Evolutionary conservation across 1,139 yeast genomes (phyloP).

Genomic region (Yamadazyma friedrichii): DNA sequence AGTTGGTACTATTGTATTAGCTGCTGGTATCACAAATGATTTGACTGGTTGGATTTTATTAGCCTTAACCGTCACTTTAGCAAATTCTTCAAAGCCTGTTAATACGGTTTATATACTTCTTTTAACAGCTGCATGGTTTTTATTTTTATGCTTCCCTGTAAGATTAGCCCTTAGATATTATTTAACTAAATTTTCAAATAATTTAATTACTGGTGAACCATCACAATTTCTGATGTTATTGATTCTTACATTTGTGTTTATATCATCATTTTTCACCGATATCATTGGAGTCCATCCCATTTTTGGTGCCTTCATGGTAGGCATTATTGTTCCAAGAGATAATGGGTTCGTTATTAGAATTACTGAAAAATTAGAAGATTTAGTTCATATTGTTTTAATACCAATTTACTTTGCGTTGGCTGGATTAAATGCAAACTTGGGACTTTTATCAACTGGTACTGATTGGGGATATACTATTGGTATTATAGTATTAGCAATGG

Average conservation of each 20-base stretch:
- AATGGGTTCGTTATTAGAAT: conserved; percentile 66
- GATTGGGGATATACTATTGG: conserved; percentile 80
- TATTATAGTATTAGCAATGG: conserved; percentile 60
- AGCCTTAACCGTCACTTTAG: conserved; percentile 72
- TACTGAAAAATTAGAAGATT: conserved; percentile 73
- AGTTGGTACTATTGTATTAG: conserved; percentile 75
- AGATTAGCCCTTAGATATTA: conserved; percentile 47
- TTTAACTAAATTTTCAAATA: conserved; percentile 44
- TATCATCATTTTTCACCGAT: conserved; percentile 75
- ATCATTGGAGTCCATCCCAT: conserved; percentile 80
- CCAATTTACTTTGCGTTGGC: conserved; percentile 81
- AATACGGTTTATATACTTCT: conserved; percentile 67
- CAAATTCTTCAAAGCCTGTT: conserved; percentile 67
- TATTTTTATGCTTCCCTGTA: conserved; percentile 56
- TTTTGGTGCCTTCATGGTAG: conserved; percentile 79
- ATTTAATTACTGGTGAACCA: conserved; percentile 57
- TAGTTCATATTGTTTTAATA: conserved; percentile 65
- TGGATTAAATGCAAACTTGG: conserved; percentile 68
- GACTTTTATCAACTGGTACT: conserved; percentile 56
- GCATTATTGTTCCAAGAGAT: conserved; percentile 75
- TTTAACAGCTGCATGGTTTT: conserved; percentile 65
- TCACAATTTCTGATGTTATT: conserved; percentile 61
- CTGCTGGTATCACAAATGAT: conserved; percentile 81
- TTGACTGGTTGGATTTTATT: conserved; percentile 79
- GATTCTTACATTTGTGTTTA: conserved; percentile 54